These are phyloP conservation scores for Stephanodiscus minutulus DNA, from an alignment of 108 stramenopile species.

Conservation along the genomic window DNA sequence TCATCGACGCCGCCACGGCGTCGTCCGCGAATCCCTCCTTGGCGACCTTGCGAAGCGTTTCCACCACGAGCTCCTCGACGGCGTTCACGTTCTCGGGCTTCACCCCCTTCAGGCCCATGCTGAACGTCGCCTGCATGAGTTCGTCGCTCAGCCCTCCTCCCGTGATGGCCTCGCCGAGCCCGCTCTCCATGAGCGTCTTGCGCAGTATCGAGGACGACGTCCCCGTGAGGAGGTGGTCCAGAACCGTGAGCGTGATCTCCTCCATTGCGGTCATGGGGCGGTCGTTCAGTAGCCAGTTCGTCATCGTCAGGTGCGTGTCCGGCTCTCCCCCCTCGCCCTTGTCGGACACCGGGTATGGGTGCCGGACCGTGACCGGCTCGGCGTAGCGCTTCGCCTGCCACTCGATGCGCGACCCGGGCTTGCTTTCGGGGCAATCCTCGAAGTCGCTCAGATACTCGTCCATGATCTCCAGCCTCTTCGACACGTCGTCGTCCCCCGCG, in stretches of 20 bases:
- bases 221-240: slow-evolving; percentile 95
- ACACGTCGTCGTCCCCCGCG: slow-evolving; percentile 94
- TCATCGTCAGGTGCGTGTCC: slow-evolving; percentile 83
- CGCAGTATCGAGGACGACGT: slow-evolving; percentile 87
- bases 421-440: slow-evolving; percentile 69
- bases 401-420: slow-evolving; percentile 59
- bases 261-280: slow-evolving; percentile 76
- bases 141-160: slow-evolving; percentile 94
- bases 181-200: slow-evolving; percentile 92
- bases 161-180: slow-evolving; percentile 87
- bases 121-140: slow-evolving; percentile 92
- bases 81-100: slow-evolving; percentile 70
- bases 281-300: slow-evolving; percentile 97
- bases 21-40: slow-evolving; percentile 91
- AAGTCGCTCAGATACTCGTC: slow-evolving; percentile 92
- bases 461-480: slow-evolving; percentile 86
- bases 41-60: slow-evolving; percentile 79
- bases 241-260: slow-evolving; percentile 80
- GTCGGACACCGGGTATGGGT: slow-evolving; percentile 58
- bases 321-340: slow-evolving; percentile 63
- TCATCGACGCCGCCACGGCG: slow-evolving; percentile 90
- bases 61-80: slow-evolving; percentile 82
- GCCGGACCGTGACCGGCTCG: slow-evolving; percentile 56
- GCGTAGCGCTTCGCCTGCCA: slow-evolving; percentile 76
- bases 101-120: slow-evolving; percentile 92